Evolutionary conservation across 73 alveolate genomes (phyloP), one percentile per base, ranked within the genome.

Genomic region (Paramecium pentaurelia): DNA sequence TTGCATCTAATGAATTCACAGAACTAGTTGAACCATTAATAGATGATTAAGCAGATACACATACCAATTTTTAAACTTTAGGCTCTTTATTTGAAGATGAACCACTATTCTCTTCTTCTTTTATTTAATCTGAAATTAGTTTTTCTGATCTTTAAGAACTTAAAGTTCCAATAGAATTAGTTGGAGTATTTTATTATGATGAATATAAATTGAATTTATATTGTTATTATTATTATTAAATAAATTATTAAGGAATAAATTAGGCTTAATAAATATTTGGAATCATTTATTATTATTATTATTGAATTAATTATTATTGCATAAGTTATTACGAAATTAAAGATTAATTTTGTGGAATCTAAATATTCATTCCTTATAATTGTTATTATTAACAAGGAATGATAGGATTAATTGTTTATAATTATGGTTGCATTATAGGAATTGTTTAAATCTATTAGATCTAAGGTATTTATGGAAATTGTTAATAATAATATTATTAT

Each of bases 11-110:
- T 11, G 91, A 80, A 20, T 80, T 42, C 12, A 45, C 42, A 32
- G 91, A 80, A 80, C 91, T 80, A 20, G 91, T 80, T 45, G 91
- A 80, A 32, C 91, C 91, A 80, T 80, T 80, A 1, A 44, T 42
- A 9, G 91, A 80, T 80, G 91, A 80, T 80, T 42, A 14, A 12
- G 91, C 91, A n/a, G 91, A 80, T 4, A 44, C 49, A 47, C 91
- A 80, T 12, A 80, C 37, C 27, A 32, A 25, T 80, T 80, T 80
- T 3, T 80, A 80, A 9, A 47, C 49, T 80, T 47, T 80, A 44
- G 91, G 91, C 30, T 80, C 91, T 49, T 80, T 80, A 14, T 49
- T 47, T 18, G 91, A 80, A 25, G 91, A 80, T 20, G 91, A 49
- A 12, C 84, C 84, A 64, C 84, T 64, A 28, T 80, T 49, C 9